Evolutionary conservation across 192 early-diverging fungal species (phyloP), one percentile per base, ranked within the genome.

Genomic region (Coemansia sp.): DNA sequence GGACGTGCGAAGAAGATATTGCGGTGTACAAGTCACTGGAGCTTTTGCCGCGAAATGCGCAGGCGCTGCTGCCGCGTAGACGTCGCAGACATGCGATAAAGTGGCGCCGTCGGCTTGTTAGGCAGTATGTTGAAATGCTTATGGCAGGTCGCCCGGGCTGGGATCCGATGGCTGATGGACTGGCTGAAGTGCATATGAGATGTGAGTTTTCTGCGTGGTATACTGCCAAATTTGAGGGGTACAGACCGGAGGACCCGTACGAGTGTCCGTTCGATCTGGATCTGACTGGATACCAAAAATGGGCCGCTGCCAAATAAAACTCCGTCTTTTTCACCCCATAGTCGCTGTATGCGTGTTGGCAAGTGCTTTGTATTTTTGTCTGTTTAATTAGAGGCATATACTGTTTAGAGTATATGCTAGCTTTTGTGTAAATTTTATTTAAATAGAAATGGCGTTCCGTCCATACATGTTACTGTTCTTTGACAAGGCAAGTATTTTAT

Each of bases 191-290:
- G 11, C 77, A 80, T 50, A 54, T 58, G 61, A 58, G 77, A 0
- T 80, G 77, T n/a, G 77, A 80, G 62, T 55, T 80, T 8, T 25
- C 10, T 4, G 56, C 72, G 0, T 80, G 77, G 77, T 68, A 65
- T 55, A 10, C 6, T 29, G 63, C 48, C 5, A 7, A 11, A 2
- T n/a, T 53, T 1, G 58, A 61, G n/a, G 77, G 77, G 10, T 80
- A 80, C 51, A 56, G 77, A 0, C 24, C 58, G 0, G 12, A 63
- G 15, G 76, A 79, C 15, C 65, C 64, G 8, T 51, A 61, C 47
- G 22, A 23, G 4, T 65, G 68, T n/a, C 77, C 72, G 17, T 57
- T 65, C 27, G 58, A 74, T 23, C 4, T 74, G 41, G 71, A 78
- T 50, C 29, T 78, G 17, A 73, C 63, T 2, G 75, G 69, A n/a